A percentile compares a stretch with the other conserved stretches of the same genome.
Evolutionary conservation across 1,284 basidiomycete genomes (phyloP).

Genomic region (Papiliotrema flavescens): DNA sequence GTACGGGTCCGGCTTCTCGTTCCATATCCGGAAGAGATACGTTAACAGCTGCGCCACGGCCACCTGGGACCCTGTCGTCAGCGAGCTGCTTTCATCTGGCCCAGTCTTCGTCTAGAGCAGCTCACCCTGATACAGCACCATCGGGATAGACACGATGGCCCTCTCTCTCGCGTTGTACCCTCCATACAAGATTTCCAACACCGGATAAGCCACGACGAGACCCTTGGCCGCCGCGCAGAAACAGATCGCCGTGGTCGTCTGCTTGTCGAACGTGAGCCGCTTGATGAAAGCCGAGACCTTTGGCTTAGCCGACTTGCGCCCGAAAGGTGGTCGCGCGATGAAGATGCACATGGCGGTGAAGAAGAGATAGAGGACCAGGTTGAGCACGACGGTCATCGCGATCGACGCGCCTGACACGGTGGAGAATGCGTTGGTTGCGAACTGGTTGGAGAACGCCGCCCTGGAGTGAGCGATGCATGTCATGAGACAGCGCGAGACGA

Average conservation of each 20-base stretch:
- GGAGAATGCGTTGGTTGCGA: constrained; percentile 14
- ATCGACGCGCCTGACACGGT: constrained; percentile 14
- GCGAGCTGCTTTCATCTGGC: background rate
- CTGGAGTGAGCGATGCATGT: background rate
- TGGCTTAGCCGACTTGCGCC: constrained; percentile 1
- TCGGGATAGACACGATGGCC: constrained; percentile 1
- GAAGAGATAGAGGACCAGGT: constrained; percentile 14
- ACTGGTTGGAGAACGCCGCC: constrained; percentile 18
- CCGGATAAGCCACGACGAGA: constrained; percentile 18
- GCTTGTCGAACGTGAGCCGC: constrained; percentile 12
- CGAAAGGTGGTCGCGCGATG: constrained; percentile 13
- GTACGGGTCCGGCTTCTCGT: constrained; percentile 1
- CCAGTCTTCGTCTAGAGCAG: too few species aligned
- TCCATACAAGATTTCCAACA: constrained; percentile 21
- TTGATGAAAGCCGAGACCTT: background rate
- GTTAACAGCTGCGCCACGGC: constrained; percentile 1
- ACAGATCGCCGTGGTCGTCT: constrained; percentile 20
- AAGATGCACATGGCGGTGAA: constrained; percentile 18
- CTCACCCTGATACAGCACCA: constrained; percentile 3
- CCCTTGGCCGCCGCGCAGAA: constrained; percentile 27
- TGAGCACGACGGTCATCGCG: constrained; percentile 19
- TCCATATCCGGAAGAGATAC: background rate
- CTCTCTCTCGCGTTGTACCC: background rate
- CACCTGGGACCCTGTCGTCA: background rate
- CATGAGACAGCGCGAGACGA: too few species aligned